Conservation (phyloP, 192 early-diverging fungal species). For the Cetraspora pellucida region DNA sequence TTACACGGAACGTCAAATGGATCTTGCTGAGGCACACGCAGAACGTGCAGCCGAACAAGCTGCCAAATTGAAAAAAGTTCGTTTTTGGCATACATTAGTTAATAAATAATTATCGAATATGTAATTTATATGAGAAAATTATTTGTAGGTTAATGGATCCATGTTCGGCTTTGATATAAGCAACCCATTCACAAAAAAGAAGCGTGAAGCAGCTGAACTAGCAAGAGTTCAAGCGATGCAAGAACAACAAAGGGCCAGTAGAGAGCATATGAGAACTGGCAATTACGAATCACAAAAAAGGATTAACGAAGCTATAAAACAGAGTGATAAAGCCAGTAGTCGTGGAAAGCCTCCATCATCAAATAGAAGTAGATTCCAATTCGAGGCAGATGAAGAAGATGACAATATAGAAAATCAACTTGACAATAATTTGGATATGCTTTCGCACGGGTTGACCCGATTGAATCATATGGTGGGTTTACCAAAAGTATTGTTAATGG, state of each 20-base stretch:
- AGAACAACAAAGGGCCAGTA: slow-evolving; percentile 50
- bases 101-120: not conserved
- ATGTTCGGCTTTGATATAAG: slow-evolving; percentile 71
- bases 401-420: slow-evolving; percentile 67
- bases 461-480: slow-evolving; percentile 29
- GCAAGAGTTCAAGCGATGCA: slow-evolving; percentile 53
- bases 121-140: not conserved
- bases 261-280: slow-evolving; percentile 56
- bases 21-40: slow-evolving; percentile 62
- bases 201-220: slow-evolving; percentile 61
- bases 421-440: slow-evolving; percentile 63
- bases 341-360: slow-evolving; percentile 46
- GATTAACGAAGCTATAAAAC: slow-evolving; percentile 48
- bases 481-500: not conserved
- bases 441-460: slow-evolving; percentile 17
- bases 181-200: slow-evolving; percentile 68
- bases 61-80: slow-evolving; percentile 54
- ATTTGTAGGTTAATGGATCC: slow-evolving; percentile 61
- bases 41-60: slow-evolving; percentile 57
- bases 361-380: slow-evolving; percentile 63
- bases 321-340: not conserved
- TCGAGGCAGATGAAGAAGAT: slow-evolving; percentile 72
- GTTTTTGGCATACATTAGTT: not conserved
- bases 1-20: slow-evolving; percentile 65
- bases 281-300: slow-evolving; percentile 64